Evolutionary conservation across 345 rosid species (phyloP).

Genomic region (Gossypioides kirkii): DNA sequence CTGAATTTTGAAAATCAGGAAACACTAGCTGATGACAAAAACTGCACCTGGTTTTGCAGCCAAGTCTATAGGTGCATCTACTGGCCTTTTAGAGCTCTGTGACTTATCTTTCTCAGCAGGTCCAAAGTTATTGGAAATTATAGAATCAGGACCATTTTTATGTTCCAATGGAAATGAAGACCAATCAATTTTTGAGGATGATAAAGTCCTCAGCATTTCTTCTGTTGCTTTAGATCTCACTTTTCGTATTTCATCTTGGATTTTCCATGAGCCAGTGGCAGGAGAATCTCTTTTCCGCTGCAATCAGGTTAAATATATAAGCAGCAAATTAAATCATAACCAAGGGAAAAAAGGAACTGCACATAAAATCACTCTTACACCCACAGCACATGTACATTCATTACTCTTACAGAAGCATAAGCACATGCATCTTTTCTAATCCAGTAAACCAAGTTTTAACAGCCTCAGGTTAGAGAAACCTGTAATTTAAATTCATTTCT

Average conservation of each 20-base stretch:
- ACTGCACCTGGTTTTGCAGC: conserved; percentile 28
- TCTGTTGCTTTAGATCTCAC: conserved; percentile 88
- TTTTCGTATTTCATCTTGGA: conserved; percentile 79
- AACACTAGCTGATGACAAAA: background rate
- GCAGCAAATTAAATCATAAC: conserved; percentile 9
- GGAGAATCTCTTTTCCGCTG: conserved; percentile 54
- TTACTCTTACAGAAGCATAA: background rate
- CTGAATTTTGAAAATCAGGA: background rate
- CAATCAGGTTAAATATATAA: conserved; percentile 24
- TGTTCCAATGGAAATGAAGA: conserved; percentile 38
- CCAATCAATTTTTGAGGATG: conserved; percentile 42
- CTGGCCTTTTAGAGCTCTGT: conserved; percentile 20
- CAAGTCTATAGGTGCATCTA: conserved; percentile 33
- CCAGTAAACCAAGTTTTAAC: background rate
- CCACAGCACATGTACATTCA: background rate
- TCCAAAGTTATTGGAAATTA: conserved; percentile 21
- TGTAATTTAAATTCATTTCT: background rate
- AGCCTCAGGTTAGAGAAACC: background rate
- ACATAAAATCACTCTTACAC: background rate
- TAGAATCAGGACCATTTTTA: conserved; percentile 26
- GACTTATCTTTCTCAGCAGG: conserved; percentile 24
- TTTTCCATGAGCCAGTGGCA: conserved; percentile 65
- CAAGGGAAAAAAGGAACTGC: background rate
- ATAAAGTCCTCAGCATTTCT: conserved; percentile 54
- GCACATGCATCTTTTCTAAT: background rate